These are phyloP conservation scores for Penicillium olsonii DNA, from an alignment of 2,329 filamentous ascomycete species.

Conservation along the genomic window DNA sequence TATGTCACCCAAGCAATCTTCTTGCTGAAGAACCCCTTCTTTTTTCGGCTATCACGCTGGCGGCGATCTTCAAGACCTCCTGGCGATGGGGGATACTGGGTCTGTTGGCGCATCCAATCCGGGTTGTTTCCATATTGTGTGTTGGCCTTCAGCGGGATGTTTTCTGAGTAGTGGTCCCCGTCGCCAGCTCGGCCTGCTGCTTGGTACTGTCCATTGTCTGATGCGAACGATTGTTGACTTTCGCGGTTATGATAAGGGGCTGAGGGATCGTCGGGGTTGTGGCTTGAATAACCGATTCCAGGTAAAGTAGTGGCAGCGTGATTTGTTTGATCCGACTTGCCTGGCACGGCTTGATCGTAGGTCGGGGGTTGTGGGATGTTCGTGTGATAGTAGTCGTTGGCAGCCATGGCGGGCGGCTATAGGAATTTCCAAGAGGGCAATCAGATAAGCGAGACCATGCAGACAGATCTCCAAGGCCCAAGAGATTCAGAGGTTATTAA, in stretches of 20 bases:
- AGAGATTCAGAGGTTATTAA: neutral
- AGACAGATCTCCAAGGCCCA: neutral
- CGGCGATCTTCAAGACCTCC: slow-evolving; percentile 35
- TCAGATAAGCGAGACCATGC: neutral
- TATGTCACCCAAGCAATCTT: slow-evolving; percentile 80
- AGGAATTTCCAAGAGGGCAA: neutral
- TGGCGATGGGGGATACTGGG: slow-evolving; percentile 54
- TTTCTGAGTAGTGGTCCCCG: slow-evolving; percentile 42
- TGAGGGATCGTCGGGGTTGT: slow-evolving; percentile 44
- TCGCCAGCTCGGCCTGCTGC: slow-evolving; percentile 34
- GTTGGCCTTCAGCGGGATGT: slow-evolving; percentile 43
- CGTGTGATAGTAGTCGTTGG: slow-evolving; percentile 66
- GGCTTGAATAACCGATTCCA: slow-evolving; percentile 20
- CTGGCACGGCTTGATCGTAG: slow-evolving; percentile 39
- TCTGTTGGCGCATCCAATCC: slow-evolving; percentile 47
- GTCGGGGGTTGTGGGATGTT: slow-evolving; percentile 36
- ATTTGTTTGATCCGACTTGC: slow-evolving; percentile 37
- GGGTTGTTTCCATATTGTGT: slow-evolving; percentile 38
- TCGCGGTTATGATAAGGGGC: slow-evolving; percentile 41
- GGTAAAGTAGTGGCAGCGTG: slow-evolving; percentile 34
- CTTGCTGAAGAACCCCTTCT: slow-evolving; percentile 58
- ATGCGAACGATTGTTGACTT: slow-evolving; percentile 40
- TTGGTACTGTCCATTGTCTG: slow-evolving; percentile 35
- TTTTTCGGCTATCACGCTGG: slow-evolving; percentile 21
- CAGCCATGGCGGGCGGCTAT: slow-evolving; percentile 54